A percentile compares a stretch with the other conserved stretches of the same genome.
Evolutionary conservation across 2,329 filamentous ascomycete species (phyloP).

Genomic region (Elsinoe perseae): DNA sequence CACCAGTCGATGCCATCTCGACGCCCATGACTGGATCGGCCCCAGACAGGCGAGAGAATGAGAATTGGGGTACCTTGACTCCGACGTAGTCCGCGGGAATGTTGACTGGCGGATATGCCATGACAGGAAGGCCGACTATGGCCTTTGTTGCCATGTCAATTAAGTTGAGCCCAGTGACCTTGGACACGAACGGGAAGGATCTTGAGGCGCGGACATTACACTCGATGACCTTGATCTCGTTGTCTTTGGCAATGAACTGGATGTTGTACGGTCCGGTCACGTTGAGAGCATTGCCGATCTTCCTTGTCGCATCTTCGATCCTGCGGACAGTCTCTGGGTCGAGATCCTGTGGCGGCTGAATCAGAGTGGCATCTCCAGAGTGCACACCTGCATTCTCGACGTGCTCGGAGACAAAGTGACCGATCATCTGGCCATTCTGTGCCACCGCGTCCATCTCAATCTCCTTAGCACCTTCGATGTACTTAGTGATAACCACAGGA

Average conservation of each 20-base stretch:
- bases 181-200: conserved; percentile 96
- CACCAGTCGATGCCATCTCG: conserved; percentile 98
- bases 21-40: conserved; percentile 95
- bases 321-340: conserved; percentile 79
- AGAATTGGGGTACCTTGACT: conserved; percentile 98
- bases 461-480: conserved; percentile 98
- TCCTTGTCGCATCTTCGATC: conserved; percentile 89
- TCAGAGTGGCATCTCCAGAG: conserved; percentile 93
- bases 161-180: conserved; percentile 94
- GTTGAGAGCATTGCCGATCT: conserved; percentile 90
- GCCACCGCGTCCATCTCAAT: conserved; percentile 99
- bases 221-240: conserved; percentile 99
- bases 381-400: conserved; percentile 98
- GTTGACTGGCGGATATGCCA: conserved; percentile 69
- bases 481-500: conserved; percentile 97
- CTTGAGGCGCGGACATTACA: conserved; percentile 95
- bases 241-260: conserved; percentile 98
- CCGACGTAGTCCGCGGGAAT: conserved; percentile 78
- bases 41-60: conserved; percentile 91
- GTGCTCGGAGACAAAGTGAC: conserved; percentile 97
- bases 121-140: conserved; percentile 76
- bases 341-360: conserved; percentile 88
- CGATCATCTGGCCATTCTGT: conserved; percentile 77
- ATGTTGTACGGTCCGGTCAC: conserved; percentile 98
- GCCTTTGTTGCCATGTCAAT: conserved; percentile 99